Base-by-base conservation (phyloP, 2,329 filamentous ascomycete genomes). In the Pseudodiploospora longispora region DNA sequence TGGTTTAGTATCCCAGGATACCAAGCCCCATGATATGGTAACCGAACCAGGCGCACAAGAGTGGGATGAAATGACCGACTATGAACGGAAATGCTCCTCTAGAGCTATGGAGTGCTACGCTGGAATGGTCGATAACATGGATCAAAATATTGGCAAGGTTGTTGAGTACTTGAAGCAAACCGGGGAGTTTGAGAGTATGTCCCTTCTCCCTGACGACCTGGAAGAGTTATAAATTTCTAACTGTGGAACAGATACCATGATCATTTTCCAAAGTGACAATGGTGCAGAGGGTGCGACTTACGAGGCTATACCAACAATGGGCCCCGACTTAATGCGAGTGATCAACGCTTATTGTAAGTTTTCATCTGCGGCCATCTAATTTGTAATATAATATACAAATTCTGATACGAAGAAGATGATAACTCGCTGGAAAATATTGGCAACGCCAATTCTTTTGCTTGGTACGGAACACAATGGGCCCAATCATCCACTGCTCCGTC, bases 191-290 rank as follows among this genome's bases (percentile, higher is more conserved):
- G 78, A 83, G 49, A 80, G 19, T 19, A 19, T 19, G 19, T 19
- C 19, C 19, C 19, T 19, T 19, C 19, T 19, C 19, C 19, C 19
- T 19, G 19, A 19, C 19, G 19, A 19, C 19, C 19, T 19, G 19
- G 19, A 19, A 19, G 19, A 19, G 19, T 19, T 19, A 19, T 3
- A 19, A 19, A 19, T 19, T 19, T 19, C 19, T 19, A 19, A 19
- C 19, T 19, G 19, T 19, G 19, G 19, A 19, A 19, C 19, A 19
- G 19, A 82, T 56, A 83, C 79, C 2, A 76, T 82, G 48, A 67
- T 83, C 41, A 70, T 74, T 54, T 82, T 83, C 66, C 74, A 82
- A 64, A 76, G 70, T 1, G 78, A 82, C 59, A 82, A 82, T 48
- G 78, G 78, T 3, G 77, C 77, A 8, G 78, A 81, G 51, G 77